Conservation (phyloP, 2,329 filamentous ascomycete genomes). For the Dactylellina drechsleri region DNA sequence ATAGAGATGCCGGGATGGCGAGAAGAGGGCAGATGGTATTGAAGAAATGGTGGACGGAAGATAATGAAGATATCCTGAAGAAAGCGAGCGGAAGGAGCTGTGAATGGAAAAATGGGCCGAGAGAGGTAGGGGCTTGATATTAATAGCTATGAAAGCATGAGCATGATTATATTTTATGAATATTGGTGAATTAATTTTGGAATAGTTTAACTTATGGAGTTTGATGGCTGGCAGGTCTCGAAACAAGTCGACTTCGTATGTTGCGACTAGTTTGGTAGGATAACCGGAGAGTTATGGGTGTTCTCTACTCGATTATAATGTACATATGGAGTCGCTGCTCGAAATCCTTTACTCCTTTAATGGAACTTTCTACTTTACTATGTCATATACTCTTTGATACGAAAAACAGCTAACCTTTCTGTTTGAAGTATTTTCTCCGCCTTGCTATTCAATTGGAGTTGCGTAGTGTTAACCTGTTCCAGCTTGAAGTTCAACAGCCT, state of each 20-base stretch:
- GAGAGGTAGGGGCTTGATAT: slow-evolving; percentile 8
- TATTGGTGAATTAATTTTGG: not conserved
- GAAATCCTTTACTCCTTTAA: not conserved
- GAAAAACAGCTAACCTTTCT: no score
- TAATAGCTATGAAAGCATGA: not conserved
- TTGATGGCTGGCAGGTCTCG: not conserved
- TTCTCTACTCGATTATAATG: slow-evolving; percentile 1
- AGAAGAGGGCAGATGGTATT: slow-evolving; percentile 61
- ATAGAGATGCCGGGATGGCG: slow-evolving; percentile 62
- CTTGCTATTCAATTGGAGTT: no score
- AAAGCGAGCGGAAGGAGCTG: slow-evolving; percentile 58
- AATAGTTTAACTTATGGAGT: not conserved
- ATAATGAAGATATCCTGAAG: slow-evolving; percentile 62
- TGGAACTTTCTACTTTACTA: not conserved
- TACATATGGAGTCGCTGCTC: slow-evolving; percentile 4
- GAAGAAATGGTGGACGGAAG: slow-evolving; percentile 62
- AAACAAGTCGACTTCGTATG: not conserved
- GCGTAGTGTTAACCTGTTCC: no score
- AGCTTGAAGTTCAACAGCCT: no score
- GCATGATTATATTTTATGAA: not conserved
- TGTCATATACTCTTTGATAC: not conserved
- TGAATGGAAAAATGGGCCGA: slow-evolving; percentile 32
- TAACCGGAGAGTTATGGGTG: not conserved
- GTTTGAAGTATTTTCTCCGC: no score
- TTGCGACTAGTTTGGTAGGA: not conserved